Conservation (phyloP, 192 early-diverging fungal genomes). For the Pilaira anomala region DNA sequence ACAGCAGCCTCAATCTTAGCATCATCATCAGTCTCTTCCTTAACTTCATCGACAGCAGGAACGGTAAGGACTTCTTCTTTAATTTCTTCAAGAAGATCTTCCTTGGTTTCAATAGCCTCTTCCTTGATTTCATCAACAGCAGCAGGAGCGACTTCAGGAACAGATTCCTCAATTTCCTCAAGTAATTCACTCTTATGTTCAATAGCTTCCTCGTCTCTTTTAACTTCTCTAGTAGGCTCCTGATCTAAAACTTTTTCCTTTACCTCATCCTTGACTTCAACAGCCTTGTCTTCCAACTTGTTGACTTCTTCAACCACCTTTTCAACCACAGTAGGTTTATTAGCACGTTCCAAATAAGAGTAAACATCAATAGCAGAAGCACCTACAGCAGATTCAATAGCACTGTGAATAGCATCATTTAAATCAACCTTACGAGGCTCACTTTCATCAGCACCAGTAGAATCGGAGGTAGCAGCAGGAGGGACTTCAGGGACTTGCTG, state of each 20-base stretch:
- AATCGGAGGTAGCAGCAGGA: not conserved
- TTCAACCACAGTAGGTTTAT: not conserved
- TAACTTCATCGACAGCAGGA: not conserved
- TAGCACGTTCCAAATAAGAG: constrained; percentile 3
- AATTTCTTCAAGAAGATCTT: too few species aligned
- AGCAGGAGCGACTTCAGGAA: not conserved
- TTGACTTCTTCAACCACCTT: not conserved
- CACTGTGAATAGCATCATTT: constrained; percentile 2
- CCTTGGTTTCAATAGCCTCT: too few species aligned
- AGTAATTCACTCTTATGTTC: not conserved
- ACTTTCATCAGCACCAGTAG: not conserved
- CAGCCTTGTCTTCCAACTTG: not conserved
- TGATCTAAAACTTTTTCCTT: not conserved
- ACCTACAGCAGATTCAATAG: constrained; percentile 15
- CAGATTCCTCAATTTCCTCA: not conserved
- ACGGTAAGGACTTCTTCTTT: too few species aligned
- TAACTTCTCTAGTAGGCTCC: not conserved
- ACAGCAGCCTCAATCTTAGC: not conserved
- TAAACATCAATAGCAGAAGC: constrained; percentile 2
- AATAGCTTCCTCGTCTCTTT: not conserved
- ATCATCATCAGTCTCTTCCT: not conserved
- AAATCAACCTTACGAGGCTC: not conserved
- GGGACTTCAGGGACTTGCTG: not conserved
- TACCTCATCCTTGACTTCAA: not conserved
- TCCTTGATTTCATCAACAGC: constrained; percentile 3